These are phyloP conservation scores for Phytopythium boreale DNA, from an alignment of 352 stramenopile genomes.

Conservation along the genomic window DNA sequence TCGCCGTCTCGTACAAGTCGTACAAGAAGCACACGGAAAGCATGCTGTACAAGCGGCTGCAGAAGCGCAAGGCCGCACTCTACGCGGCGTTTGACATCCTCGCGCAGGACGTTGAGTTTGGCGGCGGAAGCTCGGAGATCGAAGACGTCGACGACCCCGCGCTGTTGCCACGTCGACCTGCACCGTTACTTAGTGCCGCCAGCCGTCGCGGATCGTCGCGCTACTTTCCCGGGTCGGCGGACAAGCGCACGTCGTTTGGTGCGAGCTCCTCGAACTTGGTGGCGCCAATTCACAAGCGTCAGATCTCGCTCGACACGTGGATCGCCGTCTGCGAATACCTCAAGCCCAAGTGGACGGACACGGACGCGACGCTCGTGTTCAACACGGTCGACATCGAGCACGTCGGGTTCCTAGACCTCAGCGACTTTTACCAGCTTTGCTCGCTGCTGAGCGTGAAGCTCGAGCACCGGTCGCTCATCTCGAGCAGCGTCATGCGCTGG, in stretches of 20 bases:
- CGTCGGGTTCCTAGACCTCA: slow-evolving; percentile 53
- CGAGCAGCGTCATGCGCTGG: slow-evolving; percentile 37
- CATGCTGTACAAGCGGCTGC: slow-evolving; percentile 82
- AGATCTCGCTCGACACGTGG: slow-evolving; percentile 73
- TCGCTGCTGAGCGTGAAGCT: slow-evolving; percentile 73
- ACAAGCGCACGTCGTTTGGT: slow-evolving; percentile 44
- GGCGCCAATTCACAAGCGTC: slow-evolving; percentile 39
- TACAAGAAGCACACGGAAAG: slow-evolving; percentile 86
- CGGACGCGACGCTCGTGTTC: slow-evolving; percentile 73
- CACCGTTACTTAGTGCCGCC: slow-evolving; percentile 27
- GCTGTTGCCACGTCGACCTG: slow-evolving; percentile 8
- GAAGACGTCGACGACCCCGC: slow-evolving; percentile 19
- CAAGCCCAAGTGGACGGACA: slow-evolving; percentile 69
- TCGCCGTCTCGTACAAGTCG: slow-evolving; percentile 79
- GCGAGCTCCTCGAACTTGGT: slow-evolving; percentile 29
- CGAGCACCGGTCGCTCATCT: slow-evolving; percentile 44
- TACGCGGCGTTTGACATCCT: slow-evolving; percentile 80
- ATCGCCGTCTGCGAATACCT: slow-evolving; percentile 70
- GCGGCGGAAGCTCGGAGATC: slow-evolving; percentile 2
- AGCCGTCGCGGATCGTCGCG: slow-evolving; percentile 61
- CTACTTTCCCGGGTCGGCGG: slow-evolving; percentile 44
- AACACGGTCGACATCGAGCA: slow-evolving; percentile 76
- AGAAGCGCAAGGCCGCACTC: slow-evolving; percentile 80
- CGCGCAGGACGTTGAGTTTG: slow-evolving; percentile 49
- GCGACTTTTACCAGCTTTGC: slow-evolving; percentile 76